These are phyloP conservation scores for Venturia oleaginea DNA, from an alignment of 2,329 filamentous ascomycete species.

Conservation along the genomic window DNA sequence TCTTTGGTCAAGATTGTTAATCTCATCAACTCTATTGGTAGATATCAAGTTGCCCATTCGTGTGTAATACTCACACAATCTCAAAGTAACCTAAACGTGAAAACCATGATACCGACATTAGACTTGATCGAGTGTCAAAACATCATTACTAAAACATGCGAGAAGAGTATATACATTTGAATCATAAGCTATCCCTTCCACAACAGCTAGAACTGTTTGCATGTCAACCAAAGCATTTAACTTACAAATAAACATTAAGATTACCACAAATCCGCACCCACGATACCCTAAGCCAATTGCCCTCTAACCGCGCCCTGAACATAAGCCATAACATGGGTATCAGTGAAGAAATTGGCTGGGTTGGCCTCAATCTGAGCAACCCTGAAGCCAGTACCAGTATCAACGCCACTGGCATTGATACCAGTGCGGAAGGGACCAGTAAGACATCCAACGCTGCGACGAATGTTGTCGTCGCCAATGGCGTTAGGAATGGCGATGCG, in stretches of 20 bases:
- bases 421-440: constrained; percentile 37
- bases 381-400: constrained; percentile 40
- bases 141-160: too few relatives aligned
- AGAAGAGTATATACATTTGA: neutral
- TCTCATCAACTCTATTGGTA: too few relatives aligned
- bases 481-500: constrained; percentile 46
- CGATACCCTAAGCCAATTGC: constrained; percentile 23
- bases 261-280: neutral
- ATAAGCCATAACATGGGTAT: constrained; percentile 42
- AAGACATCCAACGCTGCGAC: constrained; percentile 35
- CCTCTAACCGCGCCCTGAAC: constrained; percentile 45
- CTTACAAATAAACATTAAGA: neutral
- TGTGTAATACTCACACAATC: too few relatives aligned
- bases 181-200: neutral
- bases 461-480: constrained; percentile 27
- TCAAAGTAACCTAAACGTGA: too few relatives aligned
- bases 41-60: too few relatives aligned
- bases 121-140: too few relatives aligned
- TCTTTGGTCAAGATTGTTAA: too few relatives aligned
- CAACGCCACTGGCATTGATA: constrained; percentile 31
- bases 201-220: neutral
- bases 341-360: constrained; percentile 43
- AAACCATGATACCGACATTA: too few relatives aligned
- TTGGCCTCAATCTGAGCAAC: constrained; percentile 43
- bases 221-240: neutral